These are phyloP conservation scores for Angophora floribunda DNA, from an alignment of 345 rosid genomes.

Conservation along the genomic window DNA sequence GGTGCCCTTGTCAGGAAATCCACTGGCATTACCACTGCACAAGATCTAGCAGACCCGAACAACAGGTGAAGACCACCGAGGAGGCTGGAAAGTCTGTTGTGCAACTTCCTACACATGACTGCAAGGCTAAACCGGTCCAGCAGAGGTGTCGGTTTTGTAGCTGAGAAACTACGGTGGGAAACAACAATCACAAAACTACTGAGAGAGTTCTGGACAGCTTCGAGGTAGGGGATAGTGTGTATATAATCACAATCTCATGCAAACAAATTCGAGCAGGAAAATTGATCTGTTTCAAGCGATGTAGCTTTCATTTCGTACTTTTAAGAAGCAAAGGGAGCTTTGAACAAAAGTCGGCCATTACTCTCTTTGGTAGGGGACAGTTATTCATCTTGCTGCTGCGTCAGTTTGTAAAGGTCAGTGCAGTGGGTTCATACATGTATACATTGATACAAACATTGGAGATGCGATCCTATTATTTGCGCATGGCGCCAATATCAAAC, in stretches of 20 bases:
- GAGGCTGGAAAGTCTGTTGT: not conserved
- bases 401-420: not conserved
- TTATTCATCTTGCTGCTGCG: not conserved
- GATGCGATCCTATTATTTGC: not conserved
- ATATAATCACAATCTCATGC: not conserved
- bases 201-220: not conserved
- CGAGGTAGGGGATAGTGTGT: not conserved
- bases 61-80: not conserved
- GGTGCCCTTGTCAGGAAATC: not conserved
- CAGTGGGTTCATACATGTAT: not conserved
- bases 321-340: not conserved
- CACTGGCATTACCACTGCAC: not conserved
- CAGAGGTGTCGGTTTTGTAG: not conserved
- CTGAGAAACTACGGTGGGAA: not conserved
- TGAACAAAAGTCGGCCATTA: accelerated
- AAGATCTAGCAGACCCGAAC: not conserved
- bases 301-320: not conserved
- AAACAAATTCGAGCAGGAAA: not conserved
- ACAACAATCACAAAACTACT: not conserved
- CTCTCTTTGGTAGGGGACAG: not conserved
- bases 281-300: not conserved
- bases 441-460: not conserved
- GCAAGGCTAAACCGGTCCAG: not conserved
- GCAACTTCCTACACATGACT: not conserved
- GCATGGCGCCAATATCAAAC: not conserved